Conservation (phyloP, 2,329 filamentous ascomycete genomes). For the Anthostomella pinea region DNA sequence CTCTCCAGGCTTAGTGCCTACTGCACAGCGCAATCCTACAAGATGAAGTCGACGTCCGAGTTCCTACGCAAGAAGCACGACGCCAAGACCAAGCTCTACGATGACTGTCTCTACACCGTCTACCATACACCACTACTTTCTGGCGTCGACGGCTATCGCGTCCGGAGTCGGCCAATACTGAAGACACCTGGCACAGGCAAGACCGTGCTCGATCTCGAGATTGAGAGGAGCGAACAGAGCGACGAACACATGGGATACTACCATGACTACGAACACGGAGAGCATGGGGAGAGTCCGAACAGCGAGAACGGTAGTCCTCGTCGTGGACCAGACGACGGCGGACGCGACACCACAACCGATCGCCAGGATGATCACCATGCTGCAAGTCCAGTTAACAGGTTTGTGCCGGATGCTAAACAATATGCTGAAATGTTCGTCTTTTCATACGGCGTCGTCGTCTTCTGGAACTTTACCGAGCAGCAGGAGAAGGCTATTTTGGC, state of each 20-base stretch:
- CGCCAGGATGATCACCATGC: slow-evolving; percentile 35
- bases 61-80: slow-evolving; percentile 87
- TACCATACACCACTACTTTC: slow-evolving; percentile 89
- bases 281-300: slow-evolving; percentile 31
- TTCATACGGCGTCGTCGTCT: slow-evolving; percentile 94
- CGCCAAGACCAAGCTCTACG: slow-evolving; percentile 92
- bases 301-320: slow-evolving; percentile 23
- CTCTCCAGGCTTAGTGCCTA: slow-evolving; percentile 90
- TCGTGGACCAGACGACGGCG: slow-evolving; percentile 15
- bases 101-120: slow-evolving; percentile 93
- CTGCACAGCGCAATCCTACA: slow-evolving; percentile 92
- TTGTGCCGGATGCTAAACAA: slow-evolving; percentile 68
- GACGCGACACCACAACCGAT: slow-evolving; percentile 25
- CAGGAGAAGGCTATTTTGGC: slow-evolving; percentile 97
- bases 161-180: slow-evolving; percentile 85
- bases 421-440: slow-evolving; percentile 97
- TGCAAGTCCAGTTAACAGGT: slow-evolving; percentile 52
- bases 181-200: slow-evolving; percentile 89
- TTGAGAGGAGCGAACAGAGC: slow-evolving; percentile 85
- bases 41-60: slow-evolving; percentile 80
- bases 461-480: slow-evolving; percentile 96
- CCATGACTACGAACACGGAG: slow-evolving; percentile 65
- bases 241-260: slow-evolving; percentile 92
- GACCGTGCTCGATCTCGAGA: slow-evolving; percentile 89
- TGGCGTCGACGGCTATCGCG: slow-evolving; percentile 79